Base-by-base conservation (phyloP, 1,284 basidiomycete species). In the Malassezia furfur region DNA sequence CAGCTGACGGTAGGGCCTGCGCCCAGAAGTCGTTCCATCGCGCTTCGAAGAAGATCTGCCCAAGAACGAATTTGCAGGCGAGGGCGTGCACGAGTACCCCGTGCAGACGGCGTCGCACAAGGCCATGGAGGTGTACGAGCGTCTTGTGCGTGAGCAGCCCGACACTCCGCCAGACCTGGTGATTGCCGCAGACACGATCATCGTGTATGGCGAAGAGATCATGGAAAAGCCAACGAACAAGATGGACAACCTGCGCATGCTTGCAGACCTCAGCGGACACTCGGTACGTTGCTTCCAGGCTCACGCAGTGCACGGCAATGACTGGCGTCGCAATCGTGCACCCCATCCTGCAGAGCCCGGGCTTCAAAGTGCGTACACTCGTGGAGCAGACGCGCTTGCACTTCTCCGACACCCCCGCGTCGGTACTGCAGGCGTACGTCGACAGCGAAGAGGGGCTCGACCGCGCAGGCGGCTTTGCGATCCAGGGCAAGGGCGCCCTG, bases 61-160 rank as follows among this genome's bases (percentile, higher is more conserved):
- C 0, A 79, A 86, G 46, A 77, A 77, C 17, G 80, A 81, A 2
- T 96, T 77, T 57, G 68, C 85, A 56, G 82, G 83, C 25, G 82
- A 87, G 60, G 80, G 87, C 3, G 62, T 65, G 15, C 87, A 88
- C 57, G 89, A 94, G 72, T 96, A 98, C 73, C 88, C 91, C 0
- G 87, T 94, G 5, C 84, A 91, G 8, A 96, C 91, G 0, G 89
- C 89, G 2, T 84, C 83, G 1, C 85, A 91, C 63, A 96, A 96
- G 79, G 81, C 79, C 5, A 39, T 72, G 14, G 65, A 67, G 56
- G 72, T 73, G 8, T 73, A 74, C 44, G 47, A 64, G 47, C 48
- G 64, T 15, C 53, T 73, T 5, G 62, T 70, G 31, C 61, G 63
- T 50, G 78, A 83, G 53, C 76, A 86, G 62, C 86, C 87, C 8